Evolutionary conservation across 2,329 filamentous ascomycete genomes (phyloP).

Genomic region (Ilyonectria mors-panacis): DNA sequence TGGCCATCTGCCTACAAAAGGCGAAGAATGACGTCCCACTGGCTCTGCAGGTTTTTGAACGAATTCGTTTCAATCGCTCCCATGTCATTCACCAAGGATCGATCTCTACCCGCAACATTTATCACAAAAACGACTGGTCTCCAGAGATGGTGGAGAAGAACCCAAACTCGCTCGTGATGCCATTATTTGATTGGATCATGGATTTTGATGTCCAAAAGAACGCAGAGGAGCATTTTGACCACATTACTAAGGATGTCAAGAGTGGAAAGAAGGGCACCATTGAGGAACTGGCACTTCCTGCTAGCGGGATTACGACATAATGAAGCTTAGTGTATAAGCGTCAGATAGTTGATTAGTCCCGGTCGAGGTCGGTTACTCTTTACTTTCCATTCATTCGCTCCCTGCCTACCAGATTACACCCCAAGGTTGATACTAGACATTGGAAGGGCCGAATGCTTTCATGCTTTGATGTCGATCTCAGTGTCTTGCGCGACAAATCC

Average conservation of each 20-base stretch:
- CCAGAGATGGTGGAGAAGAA: not conserved
- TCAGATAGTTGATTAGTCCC: too few species aligned
- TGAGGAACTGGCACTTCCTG: slow-evolving; percentile 16
- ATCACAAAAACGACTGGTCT: slow-evolving; percentile 5
- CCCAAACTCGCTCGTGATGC: slow-evolving; percentile 2
- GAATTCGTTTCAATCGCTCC: slow-evolving; percentile 20
- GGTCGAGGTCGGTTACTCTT: too few species aligned
- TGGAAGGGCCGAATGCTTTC: too few species aligned
- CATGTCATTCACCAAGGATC: slow-evolving; percentile 7
- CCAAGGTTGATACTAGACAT: too few species aligned
- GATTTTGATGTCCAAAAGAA: not conserved
- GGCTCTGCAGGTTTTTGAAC: slow-evolving; percentile 1
- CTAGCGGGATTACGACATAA: too few species aligned
- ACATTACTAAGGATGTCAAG: slow-evolving; percentile 5
- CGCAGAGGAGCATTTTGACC: slow-evolving; percentile 13
- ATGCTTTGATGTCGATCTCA: too few species aligned
- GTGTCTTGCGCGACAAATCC: too few species aligned
- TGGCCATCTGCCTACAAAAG: slow-evolving; percentile 32
- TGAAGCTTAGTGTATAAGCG: too few species aligned
- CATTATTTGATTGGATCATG: slow-evolving; percentile 6
- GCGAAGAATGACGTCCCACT: slow-evolving; percentile 21
- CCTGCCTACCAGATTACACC: too few species aligned
- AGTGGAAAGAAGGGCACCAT: slow-evolving; percentile 4
- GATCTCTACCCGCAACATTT: not conserved
- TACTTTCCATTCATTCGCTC: too few species aligned